phyloP scores from a whole-genome alignment of 306 rosid species.

The Carpinus viminea region DNA sequence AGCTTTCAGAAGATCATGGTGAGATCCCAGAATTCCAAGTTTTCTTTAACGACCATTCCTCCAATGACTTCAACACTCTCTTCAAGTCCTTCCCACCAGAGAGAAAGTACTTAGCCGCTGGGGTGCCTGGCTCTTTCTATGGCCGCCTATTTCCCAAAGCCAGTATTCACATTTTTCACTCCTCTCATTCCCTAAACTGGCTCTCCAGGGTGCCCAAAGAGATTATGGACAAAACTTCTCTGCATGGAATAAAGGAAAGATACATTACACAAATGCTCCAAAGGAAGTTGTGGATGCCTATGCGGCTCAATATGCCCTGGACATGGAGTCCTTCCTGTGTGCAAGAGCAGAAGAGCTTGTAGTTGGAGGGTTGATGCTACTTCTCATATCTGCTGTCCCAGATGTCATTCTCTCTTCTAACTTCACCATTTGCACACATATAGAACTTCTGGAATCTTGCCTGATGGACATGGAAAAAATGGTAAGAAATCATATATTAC shows the following conservation, averaged over 20 bases:
- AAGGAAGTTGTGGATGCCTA: conserved; percentile 35
- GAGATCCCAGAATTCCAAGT: conserved; percentile 17
- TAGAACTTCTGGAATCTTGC: conserved; percentile 40
- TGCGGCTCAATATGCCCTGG: conserved; percentile 20
- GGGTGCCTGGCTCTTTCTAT: conserved; percentile 39
- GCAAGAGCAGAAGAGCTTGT: conserved; percentile 40
- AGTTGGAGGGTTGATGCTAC: conserved; percentile 29
- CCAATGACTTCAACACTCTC: conserved; percentile 46
- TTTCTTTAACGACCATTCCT: conserved; percentile 29
- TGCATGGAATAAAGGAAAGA: conserved; percentile 43
- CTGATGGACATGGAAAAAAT: not conserved
- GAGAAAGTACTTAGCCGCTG: conserved; percentile 22
- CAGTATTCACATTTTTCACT: conserved; percentile 26
- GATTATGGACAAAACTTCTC: conserved; percentile 18
- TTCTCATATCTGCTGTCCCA: conserved; percentile 23
- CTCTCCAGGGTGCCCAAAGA: conserved; percentile 30
- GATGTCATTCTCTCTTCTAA: conserved; percentile 9
- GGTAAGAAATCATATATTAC: too few species aligned
- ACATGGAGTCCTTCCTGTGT: conserved; percentile 27
- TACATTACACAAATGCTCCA: conserved; percentile 25
- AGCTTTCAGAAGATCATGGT: not conserved
- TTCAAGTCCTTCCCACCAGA: conserved; percentile 28
- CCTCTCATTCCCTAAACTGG: conserved; percentile 24
- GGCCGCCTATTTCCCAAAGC: conserved; percentile 33
- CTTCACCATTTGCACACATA: not conserved